Percentiles rank a stretch among this genome's conserved stretches.
phyloP scores from a whole-genome alignment of 495 filamentous ascomycete species.

The Penicillium canescens region DNA sequence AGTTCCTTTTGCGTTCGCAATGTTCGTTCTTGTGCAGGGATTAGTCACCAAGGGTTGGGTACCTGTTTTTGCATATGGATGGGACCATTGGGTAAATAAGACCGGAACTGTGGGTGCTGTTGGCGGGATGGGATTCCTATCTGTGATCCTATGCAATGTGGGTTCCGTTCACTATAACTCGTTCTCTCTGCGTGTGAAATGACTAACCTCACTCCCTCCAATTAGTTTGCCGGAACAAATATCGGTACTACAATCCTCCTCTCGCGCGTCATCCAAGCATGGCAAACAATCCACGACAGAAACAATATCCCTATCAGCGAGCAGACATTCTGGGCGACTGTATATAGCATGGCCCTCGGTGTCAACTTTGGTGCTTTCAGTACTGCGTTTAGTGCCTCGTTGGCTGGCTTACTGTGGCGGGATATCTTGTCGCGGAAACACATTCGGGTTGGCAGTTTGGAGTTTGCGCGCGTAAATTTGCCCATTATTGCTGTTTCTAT shows the following conservation, averaged over 20 bases:
- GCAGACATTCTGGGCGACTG: conserved; percentile 64
- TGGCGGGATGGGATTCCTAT: conserved; percentile 67
- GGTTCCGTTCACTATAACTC: conserved; percentile 26
- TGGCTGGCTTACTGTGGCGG: conserved; percentile 66
- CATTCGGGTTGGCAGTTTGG: conserved; percentile 55
- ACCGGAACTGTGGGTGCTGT: conserved; percentile 64
- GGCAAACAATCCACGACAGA: conserved; percentile 54
- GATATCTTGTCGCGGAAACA: conserved; percentile 64
- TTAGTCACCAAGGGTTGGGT: conserved; percentile 70
- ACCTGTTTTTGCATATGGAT: conserved; percentile 63
- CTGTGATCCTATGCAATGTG: conserved; percentile 67
- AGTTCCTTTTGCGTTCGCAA: conserved; percentile 63
- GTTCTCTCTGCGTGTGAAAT: neutral
- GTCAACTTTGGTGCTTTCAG: conserved; percentile 72
- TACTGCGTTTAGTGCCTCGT: conserved; percentile 63
- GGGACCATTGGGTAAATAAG: conserved; percentile 65
- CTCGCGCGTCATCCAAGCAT: conserved; percentile 63
- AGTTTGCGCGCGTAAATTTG: conserved; percentile 64
- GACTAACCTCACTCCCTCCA: neutral
- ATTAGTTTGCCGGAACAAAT: conserved; percentile 67
- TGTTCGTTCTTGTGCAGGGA: conserved; percentile 69
- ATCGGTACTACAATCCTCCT: conserved; percentile 70
- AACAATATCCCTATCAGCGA: conserved; percentile 47
- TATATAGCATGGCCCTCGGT: conserved; percentile 67
- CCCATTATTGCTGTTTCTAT: conserved; percentile 68